Percentiles rank a stretch among this genome's conserved stretches.
These are phyloP conservation scores for Boletus rubescentipes DNA, from an alignment of 768 basidiomycete species.

Conservation along the genomic window DNA sequence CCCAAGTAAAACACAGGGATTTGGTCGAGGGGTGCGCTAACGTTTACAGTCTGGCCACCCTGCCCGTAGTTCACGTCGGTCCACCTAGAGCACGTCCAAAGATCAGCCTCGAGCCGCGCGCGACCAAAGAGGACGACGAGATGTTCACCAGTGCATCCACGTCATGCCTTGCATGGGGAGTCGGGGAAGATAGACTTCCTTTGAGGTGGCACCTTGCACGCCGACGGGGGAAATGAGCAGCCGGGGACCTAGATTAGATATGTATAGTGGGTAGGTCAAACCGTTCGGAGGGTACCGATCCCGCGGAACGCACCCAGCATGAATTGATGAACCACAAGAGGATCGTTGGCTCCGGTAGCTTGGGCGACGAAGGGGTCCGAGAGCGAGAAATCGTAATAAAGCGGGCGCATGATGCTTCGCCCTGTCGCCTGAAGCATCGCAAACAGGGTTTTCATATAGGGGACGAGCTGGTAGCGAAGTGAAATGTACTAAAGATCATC, in stretches of 20 bases:
- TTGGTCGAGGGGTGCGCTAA: slow-evolving; percentile 21
- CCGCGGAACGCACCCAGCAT: slow-evolving; percentile 28
- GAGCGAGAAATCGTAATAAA: slow-evolving; percentile 36
- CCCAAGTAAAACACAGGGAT: slow-evolving; percentile 39
- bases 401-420: slow-evolving; percentile 32
- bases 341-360: slow-evolving; percentile 28
- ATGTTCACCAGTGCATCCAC: too few species aligned
- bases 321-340: slow-evolving; percentile 32
- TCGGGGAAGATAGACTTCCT: slow-evolving; percentile 4
- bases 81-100: too few species aligned
- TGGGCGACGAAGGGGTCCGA: slow-evolving; percentile 24
- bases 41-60: neutral
- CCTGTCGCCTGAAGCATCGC: slow-evolving; percentile 32
- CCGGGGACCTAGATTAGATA: slow-evolving; percentile 24
- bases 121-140: too few species aligned
- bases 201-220: slow-evolving; percentile 24
- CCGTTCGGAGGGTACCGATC: neutral
- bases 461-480: slow-evolving; percentile 37
- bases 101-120: too few species aligned
- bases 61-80: too few species aligned
- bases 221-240: slow-evolving; percentile 37
- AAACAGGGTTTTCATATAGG: slow-evolving; percentile 17
- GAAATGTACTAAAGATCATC: slow-evolving; percentile 31
- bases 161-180: slow-evolving; percentile 6
- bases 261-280: neutral